Conservation (phyloP, 78 protist species). For the Guillardia theta region DNA sequence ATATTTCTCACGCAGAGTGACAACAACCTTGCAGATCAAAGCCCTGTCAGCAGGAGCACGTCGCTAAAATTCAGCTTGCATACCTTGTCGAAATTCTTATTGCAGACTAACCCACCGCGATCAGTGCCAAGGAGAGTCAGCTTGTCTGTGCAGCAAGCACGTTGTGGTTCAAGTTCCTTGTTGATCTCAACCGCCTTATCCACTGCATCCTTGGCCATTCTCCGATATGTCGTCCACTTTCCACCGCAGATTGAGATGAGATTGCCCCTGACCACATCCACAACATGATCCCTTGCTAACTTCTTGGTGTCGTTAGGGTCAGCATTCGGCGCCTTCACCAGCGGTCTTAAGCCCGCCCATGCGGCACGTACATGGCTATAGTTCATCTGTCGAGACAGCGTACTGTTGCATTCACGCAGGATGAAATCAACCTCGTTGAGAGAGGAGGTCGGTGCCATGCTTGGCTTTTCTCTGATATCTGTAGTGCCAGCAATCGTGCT, state of each 20-base stretch:
- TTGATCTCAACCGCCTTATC: conserved; percentile 5
- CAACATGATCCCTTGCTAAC: conserved; percentile 71
- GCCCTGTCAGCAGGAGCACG: not conserved
- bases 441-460: not conserved
- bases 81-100: conserved; percentile 33
- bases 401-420: conserved; percentile 44
- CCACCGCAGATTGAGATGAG: conserved; percentile 92
- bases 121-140: conserved; percentile 30
- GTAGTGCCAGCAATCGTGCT: conserved; percentile 89
- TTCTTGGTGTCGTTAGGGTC: conserved; percentile 61
- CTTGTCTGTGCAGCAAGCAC: not conserved
- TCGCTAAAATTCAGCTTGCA: not conserved
- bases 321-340: not conserved
- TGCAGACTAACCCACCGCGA: conserved; percentile 24
- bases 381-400: not conserved
- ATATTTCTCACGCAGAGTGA: conserved; percentile 33
- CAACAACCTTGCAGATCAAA: not conserved
- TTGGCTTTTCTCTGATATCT: conserved; percentile 52
- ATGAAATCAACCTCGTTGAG: conserved; percentile 66
- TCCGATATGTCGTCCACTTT: conserved; percentile 96
- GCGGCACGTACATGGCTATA: not conserved
- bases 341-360: conserved; percentile 33
- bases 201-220: conserved; percentile 1
- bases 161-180: not conserved
- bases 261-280: conserved; percentile 52